A percentile compares a stretch with the other conserved stretches of the same genome.
Conservation (phyloP, 495 filamentous ascomycete genomes). For the Annulohypoxylon nitens region DNA sequence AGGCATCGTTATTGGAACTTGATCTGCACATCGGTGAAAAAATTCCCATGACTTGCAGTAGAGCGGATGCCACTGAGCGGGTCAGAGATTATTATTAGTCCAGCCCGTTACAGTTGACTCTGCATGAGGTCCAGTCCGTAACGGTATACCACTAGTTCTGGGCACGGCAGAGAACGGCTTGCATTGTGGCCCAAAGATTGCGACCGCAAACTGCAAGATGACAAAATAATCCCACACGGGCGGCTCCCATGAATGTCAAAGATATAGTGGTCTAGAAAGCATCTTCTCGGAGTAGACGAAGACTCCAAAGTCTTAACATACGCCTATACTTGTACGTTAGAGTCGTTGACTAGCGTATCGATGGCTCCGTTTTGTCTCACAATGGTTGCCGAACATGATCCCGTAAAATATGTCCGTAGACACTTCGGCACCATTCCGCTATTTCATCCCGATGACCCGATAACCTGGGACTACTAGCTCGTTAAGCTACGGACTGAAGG, state of each 20-base stretch:
- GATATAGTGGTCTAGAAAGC: constrained; percentile 30
- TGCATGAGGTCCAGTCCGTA: constrained; percentile 39
- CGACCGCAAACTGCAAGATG: constrained; percentile 38
- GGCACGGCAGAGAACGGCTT: constrained; percentile 36
- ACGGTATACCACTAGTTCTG: constrained; percentile 34
- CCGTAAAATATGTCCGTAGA: constrained; percentile 28
- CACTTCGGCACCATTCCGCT: constrained; percentile 17
- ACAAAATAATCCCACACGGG: constrained; percentile 39
- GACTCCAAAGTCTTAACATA: neutral
- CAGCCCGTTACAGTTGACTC: constrained; percentile 33
- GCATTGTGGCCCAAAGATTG: constrained; percentile 32
- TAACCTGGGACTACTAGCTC: constrained; percentile 30
- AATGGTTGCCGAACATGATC: constrained; percentile 26
- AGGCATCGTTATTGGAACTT: constrained; percentile 32
- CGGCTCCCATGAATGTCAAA: constrained; percentile 34
- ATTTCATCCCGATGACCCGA: constrained; percentile 36
- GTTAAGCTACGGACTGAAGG: constrained; percentile 14
- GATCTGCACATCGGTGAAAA: constrained; percentile 48
- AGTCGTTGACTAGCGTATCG: constrained; percentile 10
- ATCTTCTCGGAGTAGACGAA: constrained; percentile 8
- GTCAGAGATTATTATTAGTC: constrained; percentile 43
- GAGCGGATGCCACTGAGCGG: constrained; percentile 27
- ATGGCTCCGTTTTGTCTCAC: constrained; percentile 25
- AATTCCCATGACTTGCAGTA: constrained; percentile 48
- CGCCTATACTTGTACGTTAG: neutral